These are phyloP conservation scores for Ciborinia camelliae DNA, from an alignment of 2,329 filamentous ascomycete genomes.

Conservation along the genomic window DNA sequence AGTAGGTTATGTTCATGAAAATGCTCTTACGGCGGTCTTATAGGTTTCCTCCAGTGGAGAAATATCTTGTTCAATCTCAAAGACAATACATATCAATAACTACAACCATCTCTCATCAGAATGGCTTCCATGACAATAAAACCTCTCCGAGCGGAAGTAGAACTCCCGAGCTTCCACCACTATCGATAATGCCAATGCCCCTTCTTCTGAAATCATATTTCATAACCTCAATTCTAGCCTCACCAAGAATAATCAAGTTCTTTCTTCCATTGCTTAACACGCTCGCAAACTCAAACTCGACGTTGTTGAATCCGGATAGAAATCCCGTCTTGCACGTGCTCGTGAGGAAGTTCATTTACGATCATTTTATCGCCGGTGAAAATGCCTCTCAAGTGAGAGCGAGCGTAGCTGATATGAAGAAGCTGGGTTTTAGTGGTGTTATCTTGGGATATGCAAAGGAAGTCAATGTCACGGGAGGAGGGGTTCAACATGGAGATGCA, in stretches of 20 bases:
- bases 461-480: slow-evolving; percentile 42
- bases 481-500: not conserved
- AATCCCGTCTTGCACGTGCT: slow-evolving; percentile 67
- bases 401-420: slow-evolving; percentile 62
- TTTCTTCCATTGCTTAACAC: slow-evolving; percentile 16
- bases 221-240: slow-evolving; percentile 19
- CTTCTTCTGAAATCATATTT: slow-evolving; percentile 17
- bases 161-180: slow-evolving; percentile 7
- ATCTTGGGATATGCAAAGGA: slow-evolving; percentile 81
- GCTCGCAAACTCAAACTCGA: slow-evolving; percentile 15
- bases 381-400: slow-evolving; percentile 60
- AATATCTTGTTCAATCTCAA: not conserved
- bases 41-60: not conserved
- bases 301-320: slow-evolving; percentile 52
- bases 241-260: slow-evolving; percentile 18
- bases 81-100: not conserved
- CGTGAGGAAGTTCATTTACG: slow-evolving; percentile 78
- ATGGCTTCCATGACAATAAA: not conserved
- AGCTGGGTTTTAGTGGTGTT: slow-evolving; percentile 74
- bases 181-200: slow-evolving; percentile 21
- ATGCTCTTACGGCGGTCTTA: not conserved
- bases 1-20: too few species aligned
- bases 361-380: slow-evolving; percentile 84
- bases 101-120: not conserved
- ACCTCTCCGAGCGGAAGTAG: not conserved